A percentile compares a stretch with the other conserved stretches of the same genome.
These are phyloP conservation scores for Letharia lupina DNA, from an alignment of 495 filamentous ascomycete genomes.

Conservation along the genomic window DNA sequence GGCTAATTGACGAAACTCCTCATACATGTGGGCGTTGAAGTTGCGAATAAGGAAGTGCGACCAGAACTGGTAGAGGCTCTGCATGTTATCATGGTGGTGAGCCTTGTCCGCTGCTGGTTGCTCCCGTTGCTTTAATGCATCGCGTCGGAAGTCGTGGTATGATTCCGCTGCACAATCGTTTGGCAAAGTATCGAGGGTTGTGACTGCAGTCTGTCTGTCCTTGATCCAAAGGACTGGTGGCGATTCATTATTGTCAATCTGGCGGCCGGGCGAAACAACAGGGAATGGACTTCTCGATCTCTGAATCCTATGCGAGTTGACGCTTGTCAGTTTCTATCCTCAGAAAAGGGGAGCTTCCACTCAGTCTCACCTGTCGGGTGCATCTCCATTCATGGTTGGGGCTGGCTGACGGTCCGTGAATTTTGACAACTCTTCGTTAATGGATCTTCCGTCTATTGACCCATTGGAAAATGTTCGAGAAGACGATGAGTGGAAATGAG, in stretches of 20 bases:
- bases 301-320: constrained; percentile 15
- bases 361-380: constrained; percentile 30
- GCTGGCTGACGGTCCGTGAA: constrained; percentile 27
- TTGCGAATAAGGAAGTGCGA: constrained; percentile 64
- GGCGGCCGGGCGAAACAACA: constrained; percentile 17
- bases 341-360: constrained; percentile 1
- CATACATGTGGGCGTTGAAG: constrained; percentile 73
- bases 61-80: constrained; percentile 69
- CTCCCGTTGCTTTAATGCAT: constrained; percentile 50
- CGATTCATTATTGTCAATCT: constrained; percentile 18
- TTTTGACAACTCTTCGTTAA: constrained; percentile 31
- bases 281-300: constrained; percentile 25
- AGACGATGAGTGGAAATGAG: constrained; percentile 35
- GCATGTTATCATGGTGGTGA: constrained; percentile 46
- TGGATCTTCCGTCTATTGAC: constrained; percentile 44
- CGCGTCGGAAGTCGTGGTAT: constrained; percentile 47
- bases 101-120: constrained; percentile 39
- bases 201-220: constrained; percentile 31
- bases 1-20: constrained; percentile 65
- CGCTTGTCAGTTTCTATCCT: constrained; percentile 15
- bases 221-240: constrained; percentile 41
- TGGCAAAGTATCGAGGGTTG: constrained; percentile 31
- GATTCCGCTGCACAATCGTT: constrained; percentile 42
- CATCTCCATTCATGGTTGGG: constrained; percentile 21
- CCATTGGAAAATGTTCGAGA: constrained; percentile 46